These are phyloP conservation scores for Globisporangium emineosum DNA, from an alignment of 352 stramenopile genomes.

Conservation along the genomic window DNA sequence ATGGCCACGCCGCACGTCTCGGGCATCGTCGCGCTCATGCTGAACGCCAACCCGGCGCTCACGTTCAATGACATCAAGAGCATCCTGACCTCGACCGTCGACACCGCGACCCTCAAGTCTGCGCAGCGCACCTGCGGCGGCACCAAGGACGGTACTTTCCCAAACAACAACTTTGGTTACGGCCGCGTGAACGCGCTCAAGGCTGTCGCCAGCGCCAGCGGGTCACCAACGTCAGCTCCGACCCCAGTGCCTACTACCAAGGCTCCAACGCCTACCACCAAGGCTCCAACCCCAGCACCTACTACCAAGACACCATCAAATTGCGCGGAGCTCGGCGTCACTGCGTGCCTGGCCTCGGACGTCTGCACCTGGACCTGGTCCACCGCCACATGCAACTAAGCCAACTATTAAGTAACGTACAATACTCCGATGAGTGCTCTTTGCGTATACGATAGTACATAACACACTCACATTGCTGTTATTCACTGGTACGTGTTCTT, in stretches of 20 bases:
- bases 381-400: not conserved
- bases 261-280: not conserved
- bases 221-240: not conserved
- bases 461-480: not conserved
- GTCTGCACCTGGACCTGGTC: constrained; percentile 1
- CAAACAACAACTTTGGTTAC: constrained; percentile 36
- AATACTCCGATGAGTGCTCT: not conserved
- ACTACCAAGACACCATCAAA: not conserved
- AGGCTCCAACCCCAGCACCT: not conserved
- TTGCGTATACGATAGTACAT: not conserved
- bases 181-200: constrained; percentile 28
- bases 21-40: constrained; percentile 32
- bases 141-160: constrained; percentile 17
- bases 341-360: not conserved
- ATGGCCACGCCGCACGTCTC: constrained; percentile 37
- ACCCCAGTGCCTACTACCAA: not conserved
- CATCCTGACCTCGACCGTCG: constrained; percentile 17
- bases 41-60: constrained; percentile 20
- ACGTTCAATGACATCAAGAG: constrained; percentile 19
- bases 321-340: not conserved
- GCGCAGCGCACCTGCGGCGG: constrained; percentile 13
- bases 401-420: not conserved
- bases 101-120: constrained; percentile 15
- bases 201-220: constrained; percentile 1
- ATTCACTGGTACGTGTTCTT: not conserved